Evolutionary conservation across 805 yeast species (phyloP).

Genomic region (Saccharomycopsis selenospora): DNA sequence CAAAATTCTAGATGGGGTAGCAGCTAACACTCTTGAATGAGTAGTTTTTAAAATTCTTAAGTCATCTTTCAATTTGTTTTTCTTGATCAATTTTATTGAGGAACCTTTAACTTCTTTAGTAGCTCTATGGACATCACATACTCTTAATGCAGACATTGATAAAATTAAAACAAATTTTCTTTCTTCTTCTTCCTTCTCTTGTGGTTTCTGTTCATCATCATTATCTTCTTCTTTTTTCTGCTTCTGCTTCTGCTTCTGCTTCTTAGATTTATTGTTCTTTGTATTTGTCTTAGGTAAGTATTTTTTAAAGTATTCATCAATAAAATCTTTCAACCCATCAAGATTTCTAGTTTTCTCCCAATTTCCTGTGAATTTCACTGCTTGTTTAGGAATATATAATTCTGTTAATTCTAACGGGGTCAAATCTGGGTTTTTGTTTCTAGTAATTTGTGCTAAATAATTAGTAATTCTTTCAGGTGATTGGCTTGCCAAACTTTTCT

Average conservation of each 20-base stretch:
- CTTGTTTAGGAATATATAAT: conserved; percentile 44
- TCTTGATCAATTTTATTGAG: conserved; percentile 64
- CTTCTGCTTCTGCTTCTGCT: conserved; percentile 13
- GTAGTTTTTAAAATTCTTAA: conserved; percentile 31
- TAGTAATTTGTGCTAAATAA: conserved; percentile 52
- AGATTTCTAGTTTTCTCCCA: conserved; percentile 47
- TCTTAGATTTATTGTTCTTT: conserved; percentile 20
- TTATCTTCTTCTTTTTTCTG: conserved; percentile 21
- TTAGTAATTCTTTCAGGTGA: conserved; percentile 61
- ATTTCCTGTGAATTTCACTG: conserved; percentile 51
- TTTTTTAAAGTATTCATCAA: conserved; percentile 43
- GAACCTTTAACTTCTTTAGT: conserved; percentile 41
- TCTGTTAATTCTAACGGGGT: conserved; percentile 73
- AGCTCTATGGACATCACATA: conserved; percentile 76
- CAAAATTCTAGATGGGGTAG: conserved; percentile 55
- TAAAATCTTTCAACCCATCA: conserved; percentile 48
- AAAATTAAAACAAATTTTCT: conserved; percentile 29
- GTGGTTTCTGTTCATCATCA: conserved; percentile 25
- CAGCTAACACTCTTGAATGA: conserved; percentile 44
- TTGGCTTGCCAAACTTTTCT: conserved; percentile 45
- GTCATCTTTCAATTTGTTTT: conserved; percentile 66
- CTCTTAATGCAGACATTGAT: conserved; percentile 78
- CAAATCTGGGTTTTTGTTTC: conserved; percentile 54
- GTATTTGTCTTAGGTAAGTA: conserved; percentile 26
- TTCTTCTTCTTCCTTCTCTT: conserved; percentile 26